Conservation (phyloP, 139 green algal genomes). For the Chlamydomonas sp. region DNA sequence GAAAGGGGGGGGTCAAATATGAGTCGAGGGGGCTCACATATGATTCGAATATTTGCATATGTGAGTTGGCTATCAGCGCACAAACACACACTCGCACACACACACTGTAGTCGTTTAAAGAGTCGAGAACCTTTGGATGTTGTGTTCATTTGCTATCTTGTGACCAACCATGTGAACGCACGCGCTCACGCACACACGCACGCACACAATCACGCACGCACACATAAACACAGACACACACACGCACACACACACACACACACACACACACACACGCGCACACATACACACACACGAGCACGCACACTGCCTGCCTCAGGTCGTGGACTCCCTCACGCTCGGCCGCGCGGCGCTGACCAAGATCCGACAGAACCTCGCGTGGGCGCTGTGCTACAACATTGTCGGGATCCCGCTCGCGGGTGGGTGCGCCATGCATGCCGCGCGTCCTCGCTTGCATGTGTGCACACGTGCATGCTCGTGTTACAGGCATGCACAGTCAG, state of each 20-base stretch:
- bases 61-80: too few species aligned
- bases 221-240: too few species aligned
- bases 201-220: too few species aligned
- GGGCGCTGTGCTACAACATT: conserved; percentile 92
- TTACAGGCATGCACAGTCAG: conserved; percentile 3
- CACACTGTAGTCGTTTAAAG: too few species aligned
- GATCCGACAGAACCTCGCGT: conserved; percentile 88
- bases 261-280: not conserved
- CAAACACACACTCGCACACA: too few species aligned
- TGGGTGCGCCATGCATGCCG: conserved; percentile 34
- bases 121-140: too few species aligned
- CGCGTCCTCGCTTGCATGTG: too few species aligned
- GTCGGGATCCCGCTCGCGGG: conserved; percentile 87
- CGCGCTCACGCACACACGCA: not conserved
- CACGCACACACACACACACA: not conserved
- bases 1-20: too few species aligned
- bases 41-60: too few species aligned
- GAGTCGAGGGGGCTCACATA: too few species aligned
- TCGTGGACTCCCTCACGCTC: conserved; percentile 73
- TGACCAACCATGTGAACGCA: not conserved
- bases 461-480: not conserved
- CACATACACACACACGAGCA: conserved; percentile 1
- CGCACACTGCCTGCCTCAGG: conserved; percentile 25
- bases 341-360: conserved; percentile 72
- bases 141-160: not conserved